phyloP scores from a whole-genome alignment of 75 land plant genomes.

The Isoetes taiwanensis region DNA sequence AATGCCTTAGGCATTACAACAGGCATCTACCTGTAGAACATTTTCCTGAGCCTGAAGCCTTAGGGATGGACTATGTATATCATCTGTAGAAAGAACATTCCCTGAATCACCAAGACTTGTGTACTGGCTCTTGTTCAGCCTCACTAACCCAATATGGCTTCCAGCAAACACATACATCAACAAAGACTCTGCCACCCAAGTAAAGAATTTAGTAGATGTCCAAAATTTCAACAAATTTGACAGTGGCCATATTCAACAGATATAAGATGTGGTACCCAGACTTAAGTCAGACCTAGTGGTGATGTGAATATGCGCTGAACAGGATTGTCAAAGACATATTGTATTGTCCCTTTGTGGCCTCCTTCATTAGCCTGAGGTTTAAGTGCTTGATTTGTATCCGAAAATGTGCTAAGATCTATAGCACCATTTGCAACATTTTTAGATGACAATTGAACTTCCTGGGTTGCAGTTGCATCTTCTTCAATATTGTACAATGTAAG shows the following conservation, averaged over 20 bases:
- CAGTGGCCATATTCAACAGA: not conserved
- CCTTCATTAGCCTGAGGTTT: conserved; percentile 10
- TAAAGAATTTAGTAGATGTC: not conserved
- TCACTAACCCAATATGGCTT: conserved; percentile 68
- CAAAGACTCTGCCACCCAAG: conserved; percentile 53
- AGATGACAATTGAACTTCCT: not conserved
- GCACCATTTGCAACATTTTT: conserved; percentile 19
- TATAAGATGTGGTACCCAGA: not conserved
- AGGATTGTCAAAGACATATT: conserved; percentile 66
- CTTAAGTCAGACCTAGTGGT: conserved; percentile 52
- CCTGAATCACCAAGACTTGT: conserved; percentile 39
- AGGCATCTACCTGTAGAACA: conserved; percentile 63
- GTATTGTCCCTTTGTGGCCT: conserved; percentile 36
- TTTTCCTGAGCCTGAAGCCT: conserved; percentile 57
- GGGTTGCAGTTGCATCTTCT: conserved; percentile 14
- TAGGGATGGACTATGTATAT: conserved; percentile 53
- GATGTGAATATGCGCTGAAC: conserved; percentile 91
- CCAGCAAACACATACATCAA: conserved; percentile 65
- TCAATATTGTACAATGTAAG: conserved; percentile 48
- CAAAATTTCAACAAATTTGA: not conserved
- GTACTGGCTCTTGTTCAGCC: conserved; percentile 43
- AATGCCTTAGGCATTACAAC: not conserved
- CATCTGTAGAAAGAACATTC: conserved; percentile 55
- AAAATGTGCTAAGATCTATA: conserved; percentile 39
- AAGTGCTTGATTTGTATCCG: conserved; percentile 23